Percentiles rank a stretch among this genome's conserved stretches.
Conservation (phyloP, 768 basidiomycete genomes). For the Lactarius trivialis region DNA sequence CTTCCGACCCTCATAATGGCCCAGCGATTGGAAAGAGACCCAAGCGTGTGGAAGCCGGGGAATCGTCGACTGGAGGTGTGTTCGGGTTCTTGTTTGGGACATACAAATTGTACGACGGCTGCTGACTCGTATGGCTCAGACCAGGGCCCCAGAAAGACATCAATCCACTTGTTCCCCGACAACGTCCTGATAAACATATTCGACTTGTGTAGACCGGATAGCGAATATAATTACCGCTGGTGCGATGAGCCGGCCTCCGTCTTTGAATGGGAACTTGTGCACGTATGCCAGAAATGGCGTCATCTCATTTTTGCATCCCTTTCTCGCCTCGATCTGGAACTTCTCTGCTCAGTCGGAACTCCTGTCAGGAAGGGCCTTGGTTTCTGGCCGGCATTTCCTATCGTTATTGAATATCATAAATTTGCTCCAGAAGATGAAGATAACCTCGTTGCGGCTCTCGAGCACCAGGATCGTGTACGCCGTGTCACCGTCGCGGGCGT, state of each 20-base stretch:
- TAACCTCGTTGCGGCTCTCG: not conserved
- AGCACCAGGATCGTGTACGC: not conserved
- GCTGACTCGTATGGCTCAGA: not conserved
- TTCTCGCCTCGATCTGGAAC: not conserved
- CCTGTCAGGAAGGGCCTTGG: not conserved
- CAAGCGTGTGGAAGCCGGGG: not conserved
- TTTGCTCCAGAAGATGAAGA: not conserved
- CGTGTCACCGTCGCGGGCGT: not conserved
- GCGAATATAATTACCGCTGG: too few species aligned
- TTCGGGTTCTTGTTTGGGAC: not conserved
- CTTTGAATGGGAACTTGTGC: not conserved
- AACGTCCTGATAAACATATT: not conserved
- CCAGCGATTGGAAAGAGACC: not conserved
- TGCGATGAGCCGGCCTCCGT: too few species aligned
- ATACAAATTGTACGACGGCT: too few species aligned
- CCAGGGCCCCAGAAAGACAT: not conserved
- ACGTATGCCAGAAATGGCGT: not conserved
- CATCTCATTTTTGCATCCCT: not conserved
- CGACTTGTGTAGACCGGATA: not conserved
- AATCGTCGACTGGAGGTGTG: not conserved
- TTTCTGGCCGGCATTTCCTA: not conserved
- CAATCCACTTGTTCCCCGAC: not conserved
- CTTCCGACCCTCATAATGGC: not conserved
- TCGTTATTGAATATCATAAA: not conserved
- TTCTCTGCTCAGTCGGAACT: not conserved